These are phyloP conservation scores for Claviceps sp. DNA, from an alignment of 2,329 filamentous ascomycete species.

Conservation along the genomic window DNA sequence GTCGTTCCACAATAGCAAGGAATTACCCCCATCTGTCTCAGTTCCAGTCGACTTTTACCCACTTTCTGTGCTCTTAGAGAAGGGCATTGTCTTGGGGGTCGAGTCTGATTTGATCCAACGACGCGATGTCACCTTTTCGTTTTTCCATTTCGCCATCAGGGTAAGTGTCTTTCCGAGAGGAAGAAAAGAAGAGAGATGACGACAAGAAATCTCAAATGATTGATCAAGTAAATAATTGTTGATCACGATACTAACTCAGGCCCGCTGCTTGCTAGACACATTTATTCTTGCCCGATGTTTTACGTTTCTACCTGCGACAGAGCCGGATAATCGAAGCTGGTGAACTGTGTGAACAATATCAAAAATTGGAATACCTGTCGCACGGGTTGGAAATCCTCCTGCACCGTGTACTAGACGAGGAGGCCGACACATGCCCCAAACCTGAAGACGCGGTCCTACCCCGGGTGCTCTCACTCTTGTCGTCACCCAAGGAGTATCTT, in stretches of 20 bases:
- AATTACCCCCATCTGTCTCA: constrained; percentile 60
- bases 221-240: neutral
- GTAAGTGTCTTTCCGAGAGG: constrained; percentile 36
- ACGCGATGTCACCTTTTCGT: constrained; percentile 80
- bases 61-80: constrained; percentile 71
- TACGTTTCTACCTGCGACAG: constrained; percentile 64
- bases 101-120: constrained; percentile 90
- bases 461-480: constrained; percentile 48
- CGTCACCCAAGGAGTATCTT: constrained; percentile 71
- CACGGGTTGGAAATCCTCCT: constrained; percentile 86
- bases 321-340: constrained; percentile 72
- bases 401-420: constrained; percentile 86
- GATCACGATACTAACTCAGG: neutral
- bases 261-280: constrained; percentile 49
- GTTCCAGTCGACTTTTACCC: constrained; percentile 93
- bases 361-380: constrained; percentile 78
- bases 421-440: constrained; percentile 60
- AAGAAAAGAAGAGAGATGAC: neutral
- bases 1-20: constrained; percentile 49
- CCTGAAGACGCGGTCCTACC: constrained; percentile 53
- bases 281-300: constrained; percentile 77
- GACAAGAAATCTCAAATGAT: neutral
- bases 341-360: constrained; percentile 71
- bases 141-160: constrained; percentile 75
- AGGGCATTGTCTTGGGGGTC: constrained; percentile 79